These are phyloP conservation scores for Closterium sp. DNA, from an alignment of 139 green algal genomes.

Conservation along the genomic window DNA sequence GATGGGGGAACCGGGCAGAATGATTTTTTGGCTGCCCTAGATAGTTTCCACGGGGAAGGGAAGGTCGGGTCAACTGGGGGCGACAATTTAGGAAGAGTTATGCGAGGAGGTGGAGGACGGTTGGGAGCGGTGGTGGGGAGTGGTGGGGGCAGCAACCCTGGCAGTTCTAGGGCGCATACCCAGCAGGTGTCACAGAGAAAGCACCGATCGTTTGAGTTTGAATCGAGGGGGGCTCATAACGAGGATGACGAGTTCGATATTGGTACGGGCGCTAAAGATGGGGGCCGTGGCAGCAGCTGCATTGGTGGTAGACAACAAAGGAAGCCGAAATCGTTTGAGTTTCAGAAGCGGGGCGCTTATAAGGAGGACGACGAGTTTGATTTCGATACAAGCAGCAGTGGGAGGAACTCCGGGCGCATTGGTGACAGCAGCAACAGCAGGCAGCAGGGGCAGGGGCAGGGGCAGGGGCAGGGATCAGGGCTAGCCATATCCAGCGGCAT, in stretches of 20 bases:
- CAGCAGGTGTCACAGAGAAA: background rate
- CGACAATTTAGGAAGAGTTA: background rate
- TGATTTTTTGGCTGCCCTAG: background rate
- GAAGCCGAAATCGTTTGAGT: background rate
- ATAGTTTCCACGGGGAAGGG: background rate
- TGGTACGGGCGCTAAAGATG: background rate
- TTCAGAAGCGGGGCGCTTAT: background rate
- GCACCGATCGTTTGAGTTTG: background rate
- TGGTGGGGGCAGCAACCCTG: background rate
- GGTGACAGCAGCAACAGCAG: background rate
- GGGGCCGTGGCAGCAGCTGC: no score
- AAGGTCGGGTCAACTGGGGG: background rate
- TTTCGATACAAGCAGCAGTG: background rate
- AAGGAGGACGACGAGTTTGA: background rate
- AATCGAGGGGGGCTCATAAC: background rate
- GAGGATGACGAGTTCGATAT: background rate
- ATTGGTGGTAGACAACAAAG: background rate
- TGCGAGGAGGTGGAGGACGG: background rate
- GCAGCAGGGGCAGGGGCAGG: background rate
- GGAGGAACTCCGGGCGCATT: background rate
- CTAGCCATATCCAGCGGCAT: no score
- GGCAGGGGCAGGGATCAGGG: background rate
- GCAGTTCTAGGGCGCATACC: background rate
- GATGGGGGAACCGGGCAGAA: background rate
- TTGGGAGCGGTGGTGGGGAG: background rate